phyloP scores from a whole-genome alignment of 2,329 filamentous ascomycete genomes.

The Botrytis hyacinthi region DNA sequence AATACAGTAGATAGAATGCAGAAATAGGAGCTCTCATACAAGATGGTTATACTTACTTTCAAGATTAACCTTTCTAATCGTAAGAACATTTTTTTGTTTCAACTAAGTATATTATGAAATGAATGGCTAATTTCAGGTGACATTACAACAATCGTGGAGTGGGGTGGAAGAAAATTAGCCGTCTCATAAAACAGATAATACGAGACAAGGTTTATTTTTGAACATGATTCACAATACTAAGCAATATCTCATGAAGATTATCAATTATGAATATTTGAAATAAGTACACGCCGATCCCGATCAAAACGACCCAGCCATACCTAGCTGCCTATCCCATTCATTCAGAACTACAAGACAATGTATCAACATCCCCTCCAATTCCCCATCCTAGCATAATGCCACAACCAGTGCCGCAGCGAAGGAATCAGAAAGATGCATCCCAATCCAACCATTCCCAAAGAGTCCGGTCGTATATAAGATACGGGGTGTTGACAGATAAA shows the following conservation, averaged over 20 bases:
- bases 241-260: not conserved
- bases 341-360: not conserved
- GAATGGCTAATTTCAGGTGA: not conserved
- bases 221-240: not conserved
- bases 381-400: conserved; percentile 16
- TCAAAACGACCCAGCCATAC: not conserved
- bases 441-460: conserved; percentile 23
- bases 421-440: conserved; percentile 20
- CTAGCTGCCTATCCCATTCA: not conserved
- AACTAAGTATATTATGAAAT: not conserved
- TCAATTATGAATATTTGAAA: not conserved
- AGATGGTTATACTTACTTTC: not conserved
- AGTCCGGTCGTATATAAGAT: conserved; percentile 21
- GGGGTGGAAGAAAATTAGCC: not conserved
- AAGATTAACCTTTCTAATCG: not conserved
- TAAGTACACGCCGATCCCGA: not conserved
- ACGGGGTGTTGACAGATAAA: conserved; percentile 30
- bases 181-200: not conserved
- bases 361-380: conserved; percentile 7
- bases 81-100: not conserved
- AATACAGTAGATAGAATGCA: no score
- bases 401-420: conserved; percentile 17
- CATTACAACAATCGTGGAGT: not conserved
- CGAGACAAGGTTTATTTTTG: not conserved
- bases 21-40: not conserved